phyloP scores from a whole-genome alignment of 495 filamentous ascomycete genomes.

The Extremus antarcticus region DNA sequence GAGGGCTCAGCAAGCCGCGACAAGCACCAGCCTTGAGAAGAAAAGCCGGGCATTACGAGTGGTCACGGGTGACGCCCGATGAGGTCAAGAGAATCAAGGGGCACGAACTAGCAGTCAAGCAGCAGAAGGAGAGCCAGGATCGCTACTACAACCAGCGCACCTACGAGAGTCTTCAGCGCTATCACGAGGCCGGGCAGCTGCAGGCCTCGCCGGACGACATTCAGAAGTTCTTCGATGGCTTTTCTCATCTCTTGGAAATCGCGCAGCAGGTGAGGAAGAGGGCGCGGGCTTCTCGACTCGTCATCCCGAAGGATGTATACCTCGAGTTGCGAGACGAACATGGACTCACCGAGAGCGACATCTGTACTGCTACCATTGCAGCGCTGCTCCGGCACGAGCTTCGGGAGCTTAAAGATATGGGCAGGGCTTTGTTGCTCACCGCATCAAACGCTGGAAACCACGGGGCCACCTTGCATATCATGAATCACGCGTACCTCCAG shows the following conservation, averaged over 20 bases:
- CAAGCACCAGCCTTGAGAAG: not conserved
- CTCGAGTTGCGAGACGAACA: not conserved
- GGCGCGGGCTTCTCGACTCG: not conserved
- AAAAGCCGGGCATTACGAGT: not conserved
- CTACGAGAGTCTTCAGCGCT: too few relatives aligned
- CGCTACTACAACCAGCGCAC: not conserved
- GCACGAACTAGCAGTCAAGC: not conserved
- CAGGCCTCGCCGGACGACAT: not conserved
- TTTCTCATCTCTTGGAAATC: not conserved
- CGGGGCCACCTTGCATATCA: slow-evolving; percentile 10
- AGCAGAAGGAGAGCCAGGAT: too few relatives aligned
- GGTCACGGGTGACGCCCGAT: not conserved
- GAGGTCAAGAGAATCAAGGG: not conserved
- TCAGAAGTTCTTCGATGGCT: not conserved
- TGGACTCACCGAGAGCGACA: not conserved
- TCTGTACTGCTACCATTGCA: not conserved
- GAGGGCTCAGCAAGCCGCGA: not conserved
- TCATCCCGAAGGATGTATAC: not conserved
- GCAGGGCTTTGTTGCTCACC: slow-evolving; percentile 10
- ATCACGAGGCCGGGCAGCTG: not conserved
- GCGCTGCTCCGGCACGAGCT: not conserved
- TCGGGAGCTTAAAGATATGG: not conserved
- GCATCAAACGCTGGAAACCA: slow-evolving; percentile 1
- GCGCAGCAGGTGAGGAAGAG: not conserved
- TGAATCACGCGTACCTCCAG: slow-evolving; percentile 7